A percentile compares a stretch with the other conserved stretches of the same genome.
Conservation (phyloP, 2,329 filamentous ascomycete species). For the Pleomassaria siparia region DNA sequence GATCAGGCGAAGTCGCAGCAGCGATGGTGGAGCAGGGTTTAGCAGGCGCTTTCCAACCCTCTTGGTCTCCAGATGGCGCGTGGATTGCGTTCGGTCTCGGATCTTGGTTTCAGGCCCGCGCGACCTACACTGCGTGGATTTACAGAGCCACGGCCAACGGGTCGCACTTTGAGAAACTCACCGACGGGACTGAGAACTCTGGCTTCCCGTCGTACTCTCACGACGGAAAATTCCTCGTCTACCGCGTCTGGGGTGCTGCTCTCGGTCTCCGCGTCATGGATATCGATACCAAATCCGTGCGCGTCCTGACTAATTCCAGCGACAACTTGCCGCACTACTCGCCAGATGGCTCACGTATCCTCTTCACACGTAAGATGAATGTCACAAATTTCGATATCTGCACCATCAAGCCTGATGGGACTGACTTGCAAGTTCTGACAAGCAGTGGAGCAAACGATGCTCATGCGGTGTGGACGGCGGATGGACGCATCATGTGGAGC, state of each 20-base stretch:
- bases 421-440: neutral
- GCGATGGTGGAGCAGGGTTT: constrained; percentile 26
- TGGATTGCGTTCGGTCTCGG: constrained; percentile 46
- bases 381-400: constrained; percentile 30
- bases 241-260: constrained; percentile 35
- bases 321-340: constrained; percentile 47
- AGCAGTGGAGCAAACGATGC: constrained; percentile 26
- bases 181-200: constrained; percentile 38
- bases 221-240: constrained; percentile 42
- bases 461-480: constrained; percentile 48
- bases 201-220: constrained; percentile 46
- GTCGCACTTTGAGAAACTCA: constrained; percentile 33
- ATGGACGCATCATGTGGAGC: constrained; percentile 46
- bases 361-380: constrained; percentile 43
- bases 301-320: constrained; percentile 40
- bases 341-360: constrained; percentile 43
- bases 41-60: constrained; percentile 46
- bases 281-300: constrained; percentile 24
- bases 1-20: constrained; percentile 16
- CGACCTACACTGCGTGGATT: constrained; percentile 21
- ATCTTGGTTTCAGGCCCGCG: constrained; percentile 44
- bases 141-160: constrained; percentile 27
- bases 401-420: neutral
- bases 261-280: constrained; percentile 40
- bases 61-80: constrained; percentile 42